Evolutionary conservation across 352 stramenopile genomes (phyloP), one percentile per base, ranked within the genome.

Genomic region (Globisporangium splendens): DNA sequence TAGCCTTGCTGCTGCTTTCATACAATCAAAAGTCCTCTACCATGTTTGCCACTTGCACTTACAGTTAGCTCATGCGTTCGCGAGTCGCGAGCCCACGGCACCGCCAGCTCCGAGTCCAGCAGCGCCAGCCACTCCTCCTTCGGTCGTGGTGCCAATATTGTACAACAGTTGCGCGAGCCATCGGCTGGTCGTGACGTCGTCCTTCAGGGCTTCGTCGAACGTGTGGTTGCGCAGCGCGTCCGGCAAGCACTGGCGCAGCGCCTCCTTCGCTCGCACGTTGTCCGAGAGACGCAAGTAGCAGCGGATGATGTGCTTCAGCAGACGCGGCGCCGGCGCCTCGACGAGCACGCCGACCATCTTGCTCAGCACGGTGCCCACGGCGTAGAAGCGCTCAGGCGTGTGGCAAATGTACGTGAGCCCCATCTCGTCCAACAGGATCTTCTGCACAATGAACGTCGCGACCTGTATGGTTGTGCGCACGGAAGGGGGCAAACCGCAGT

Each of bases 401-500:
- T 97, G 91, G 85, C 97, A 99, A 57, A 99, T 98, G 77, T 99
- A 99, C 21, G 96, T 97, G 24, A 99, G 83, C 15, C 97, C 97
- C 72, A 97, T 96, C 55, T 99, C 95, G 72, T 99, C 97, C 47
- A 99, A 70, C 44, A 99, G 72, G 61, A 99, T 99, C 73, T 99
- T 99, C 75, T 99, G 96, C 42, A 99, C 96, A 56, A 99, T 99
- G 69, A 99, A 99, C 1, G 97, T 99, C 10, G 97, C 97, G n/a
- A 99, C 89, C 70, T 80, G 53, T 11, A 24, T n/a, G 18, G 18
- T 1, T n/a, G n/a, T n/a, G n/a, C n/a, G n/a, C n/a, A n/a, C n/a
- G n/a, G n/a, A n/a, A n/a, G 31, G 28, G 3, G 3, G 48, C 0
- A 52, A 28, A 48, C 0, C 48, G 28, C 1, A 18, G 33, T 8